Base-by-base conservation (phyloP, 2,329 filamentous ascomycete species). In the Metarhizium rileyi region DNA sequence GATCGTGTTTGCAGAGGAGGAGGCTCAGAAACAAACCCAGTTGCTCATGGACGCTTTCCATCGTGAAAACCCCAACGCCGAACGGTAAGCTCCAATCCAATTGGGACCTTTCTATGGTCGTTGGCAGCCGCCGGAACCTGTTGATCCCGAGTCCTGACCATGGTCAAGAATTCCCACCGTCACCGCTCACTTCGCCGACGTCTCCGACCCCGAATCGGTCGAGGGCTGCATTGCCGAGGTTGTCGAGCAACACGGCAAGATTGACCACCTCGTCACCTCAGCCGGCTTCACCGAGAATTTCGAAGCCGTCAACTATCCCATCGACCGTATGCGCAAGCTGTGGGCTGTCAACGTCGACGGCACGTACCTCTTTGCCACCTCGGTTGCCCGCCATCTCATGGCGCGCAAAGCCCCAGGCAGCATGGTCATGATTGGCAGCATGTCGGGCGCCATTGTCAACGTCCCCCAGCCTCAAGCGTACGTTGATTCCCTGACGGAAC, bases 201-300 rank as follows among this genome's bases (percentile, higher is more conserved):
- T 96, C 47, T 83, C 88, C 25, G 81, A 86, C 59, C 84, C 84
- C 22, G 79, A 83, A 45, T 91, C 87, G 6, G 90, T 96, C 54
- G 83, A 86, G 51, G 68, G 73, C 28, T 86, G 86, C 58, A 76
- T 96, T 57, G 72, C 75, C 35, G 84, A 89, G 53, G 78, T 69
- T 30, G 54, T 68, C 35, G 54, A 60, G 44, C 57, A 61, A 26
- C 90, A 95, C 65, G 84, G 84, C 68, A 85, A 86, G 67, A 89
- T 96, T 59, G 90, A 95, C 70, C 84, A 88, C 68, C 78, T 97
- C 25, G 90, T 97, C 60, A 96, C 91, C 25, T 94, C 89, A n/a
- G 91, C 91, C 46, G 91, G 91, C 43, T 95, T 97, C 72, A 93
- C 88, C 14, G 91, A 96, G 73, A 96, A 96, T 73, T 94, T 90